Evolutionary conservation across 306 rosid genomes (phyloP), one percentile per base, ranked within the genome.

Genomic region (Neltuma alba): DNA sequence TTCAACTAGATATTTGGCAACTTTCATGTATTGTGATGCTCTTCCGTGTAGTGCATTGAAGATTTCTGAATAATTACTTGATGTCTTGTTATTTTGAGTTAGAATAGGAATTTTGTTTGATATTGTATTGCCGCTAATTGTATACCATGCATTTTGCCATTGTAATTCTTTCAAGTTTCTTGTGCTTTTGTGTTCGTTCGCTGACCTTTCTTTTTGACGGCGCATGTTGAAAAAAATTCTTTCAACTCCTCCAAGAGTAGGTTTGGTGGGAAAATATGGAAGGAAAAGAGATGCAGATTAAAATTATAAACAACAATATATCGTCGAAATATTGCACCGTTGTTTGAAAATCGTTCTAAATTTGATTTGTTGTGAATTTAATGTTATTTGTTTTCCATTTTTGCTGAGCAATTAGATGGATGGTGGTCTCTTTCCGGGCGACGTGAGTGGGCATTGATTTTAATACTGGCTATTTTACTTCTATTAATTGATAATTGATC

Each of bases 371-470:
- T 74, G 67, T 18, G 38, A 79, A 72, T 47, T 67, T 61, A 27
- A 38, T 78, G 58, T 28, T 48, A 15, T 38, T 37, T n/a, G 20
- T 41, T 45, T 30, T 72, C 74, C 18, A 36, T 27, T 34, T 72
- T 81, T 28, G 27, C 7, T 60, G 69, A 33, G 81, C 65, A 65
- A 57, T 72, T 31, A 77, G 73, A 65, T 76, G 64, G 81, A 36
- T 63, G 73, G 64, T 52, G 50, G 70, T 80, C 12, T 34, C 61
- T 60, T 15, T 50, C 36, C 30, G 30, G 76, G n/a, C 16, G 63
- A 72, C 77, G 80, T 60, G 31, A 33, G 72, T 78, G 62, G 74
- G 68, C 27, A 76, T 50, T 78, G 69, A 62, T 50, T 25, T 60
- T 33, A 28, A 38, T 28, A 23, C 63, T 31, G 70, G 47, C 52